Conservation (phyloP, 257 asterid genomes). For the Solanum bulbocastanum region DNA sequence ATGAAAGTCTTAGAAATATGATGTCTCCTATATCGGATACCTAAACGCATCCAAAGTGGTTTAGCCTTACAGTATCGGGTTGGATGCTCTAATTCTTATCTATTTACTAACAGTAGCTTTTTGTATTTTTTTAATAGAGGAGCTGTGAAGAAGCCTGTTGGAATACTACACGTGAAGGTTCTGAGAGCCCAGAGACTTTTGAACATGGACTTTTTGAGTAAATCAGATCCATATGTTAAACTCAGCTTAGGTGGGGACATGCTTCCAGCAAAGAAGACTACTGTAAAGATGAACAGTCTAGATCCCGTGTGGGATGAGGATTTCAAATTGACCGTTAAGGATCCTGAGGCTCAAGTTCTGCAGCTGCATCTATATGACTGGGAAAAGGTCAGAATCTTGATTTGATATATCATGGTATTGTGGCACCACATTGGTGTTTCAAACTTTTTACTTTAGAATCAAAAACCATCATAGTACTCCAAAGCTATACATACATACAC, state of each 20-base stretch:
- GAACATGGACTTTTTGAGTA: constrained; percentile 51
- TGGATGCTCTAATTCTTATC: neutral
- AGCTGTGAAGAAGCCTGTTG: constrained; percentile 74
- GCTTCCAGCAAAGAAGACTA: constrained; percentile 51
- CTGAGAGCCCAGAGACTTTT: constrained; percentile 51
- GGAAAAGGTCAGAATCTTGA: constrained; percentile 53
- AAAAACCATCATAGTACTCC: neutral
- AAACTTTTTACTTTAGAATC: neutral
- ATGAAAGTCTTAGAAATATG: neutral
- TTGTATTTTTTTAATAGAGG: constrained; percentile 22
- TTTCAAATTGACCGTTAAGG: constrained; percentile 68
- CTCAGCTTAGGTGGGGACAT: constrained; percentile 60
- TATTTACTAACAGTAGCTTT: neutral
- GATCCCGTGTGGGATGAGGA: constrained; percentile 74
- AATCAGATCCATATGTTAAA: constrained; percentile 80
- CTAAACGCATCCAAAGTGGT: neutral
- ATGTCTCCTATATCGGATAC: neutral
- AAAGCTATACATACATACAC: neutral
- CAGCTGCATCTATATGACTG: constrained; percentile 58
- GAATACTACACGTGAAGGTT: constrained; percentile 70
- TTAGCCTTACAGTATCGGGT: neutral
- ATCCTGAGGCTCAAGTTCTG: constrained; percentile 57
- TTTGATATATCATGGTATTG: neutral
- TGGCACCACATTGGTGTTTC: neutral
- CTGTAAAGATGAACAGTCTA: constrained; percentile 57